Conservation (phyloP, 768 basidiomycete genomes). For the Suillus tomentosus region DNA sequence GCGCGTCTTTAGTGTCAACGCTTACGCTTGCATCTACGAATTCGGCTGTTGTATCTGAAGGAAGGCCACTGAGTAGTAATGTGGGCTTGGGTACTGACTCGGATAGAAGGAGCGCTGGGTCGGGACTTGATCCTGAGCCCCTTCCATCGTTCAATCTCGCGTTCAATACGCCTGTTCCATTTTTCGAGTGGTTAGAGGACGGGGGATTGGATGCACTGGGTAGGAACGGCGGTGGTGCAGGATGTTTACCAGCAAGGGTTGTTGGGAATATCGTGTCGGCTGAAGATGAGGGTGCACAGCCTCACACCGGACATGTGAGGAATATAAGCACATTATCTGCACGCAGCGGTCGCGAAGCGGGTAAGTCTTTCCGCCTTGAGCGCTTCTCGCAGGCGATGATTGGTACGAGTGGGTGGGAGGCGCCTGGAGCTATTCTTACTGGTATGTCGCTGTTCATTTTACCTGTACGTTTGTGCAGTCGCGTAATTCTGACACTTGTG, state of each 20-base stretch:
- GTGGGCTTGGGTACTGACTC: not conserved
- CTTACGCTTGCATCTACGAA: not conserved
- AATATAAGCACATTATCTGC: not conserved
- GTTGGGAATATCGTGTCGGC: not conserved
- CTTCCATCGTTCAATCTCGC: conserved; percentile 70
- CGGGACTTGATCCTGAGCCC: conserved; percentile 15
- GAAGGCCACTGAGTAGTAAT: not conserved
- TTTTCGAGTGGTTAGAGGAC: conserved; percentile 77
- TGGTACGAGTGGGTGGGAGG: conserved; percentile 72
- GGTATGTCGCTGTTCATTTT: conserved; percentile 37
- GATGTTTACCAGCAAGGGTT: not conserved
- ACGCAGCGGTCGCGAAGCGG: not conserved
- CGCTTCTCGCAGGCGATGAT: conserved; percentile 79
- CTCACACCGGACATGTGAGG: not conserved
- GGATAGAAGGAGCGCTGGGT: not conserved
- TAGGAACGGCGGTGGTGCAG: conserved; percentile 25
- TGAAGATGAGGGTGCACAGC: not conserved
- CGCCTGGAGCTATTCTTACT: conserved; percentile 56
- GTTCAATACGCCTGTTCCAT: conserved; percentile 54
- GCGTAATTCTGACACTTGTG: not conserved
- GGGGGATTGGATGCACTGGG: conserved; percentile 38
- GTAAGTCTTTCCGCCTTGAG: conserved; percentile 55
- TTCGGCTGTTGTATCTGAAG: not conserved
- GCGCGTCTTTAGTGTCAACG: not conserved
- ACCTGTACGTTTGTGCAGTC: not conserved